Base-by-base conservation (phyloP, 2,329 filamentous ascomycete genomes). In the Tolypocladium ovalisporum region DNA sequence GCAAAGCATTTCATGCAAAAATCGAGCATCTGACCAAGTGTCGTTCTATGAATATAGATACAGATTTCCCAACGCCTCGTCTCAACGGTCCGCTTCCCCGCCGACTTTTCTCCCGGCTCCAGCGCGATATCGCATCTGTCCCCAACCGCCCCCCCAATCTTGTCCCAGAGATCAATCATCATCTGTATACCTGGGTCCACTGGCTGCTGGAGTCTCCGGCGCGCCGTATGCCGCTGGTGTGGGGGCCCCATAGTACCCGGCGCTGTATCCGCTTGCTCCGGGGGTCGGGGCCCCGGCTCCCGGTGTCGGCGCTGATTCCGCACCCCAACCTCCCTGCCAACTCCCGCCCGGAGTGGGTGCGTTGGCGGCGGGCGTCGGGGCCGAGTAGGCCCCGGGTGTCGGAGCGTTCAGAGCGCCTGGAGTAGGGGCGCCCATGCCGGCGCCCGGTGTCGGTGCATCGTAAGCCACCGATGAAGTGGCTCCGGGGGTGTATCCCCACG, bases 321-420 rank as follows among this genome's bases (percentile, higher is more conserved):
- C 75, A 40, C 78, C 79, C 80, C 81, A 83, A 29, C 80, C 79
- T 29, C 79, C 76, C 60, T 81, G 77, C 80, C 83, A 83, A 10
- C 79, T 81, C 6, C 78, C 83, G 8, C 84, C 86, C 2, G 86
- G 88, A 0, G 88, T 90, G 0, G 88, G 87, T 1, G 87, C 87
- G 62, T 79, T 82, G 13, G 78, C 79, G 19, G 78, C 82, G 0
- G 84, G 84, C 0, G 84, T 86, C 1, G 84, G 83, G 4, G 84
- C 84, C n/a, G 81, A 79, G 65, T 81, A 83, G 8, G 82, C 85
- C 3, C 85, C 87, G 0, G 87, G 88, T 0, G 88, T 91, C 0
- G 88, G 88, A 4, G 88, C 88, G 63, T 82, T 83, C 66, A 85
- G 70, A 0, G 80, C 81, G 52, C 79, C 83, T 0, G 83, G 83